Evolutionary conservation across 495 filamentous ascomycete genomes (phyloP).

Genomic region (Podospora tetraspora): DNA sequence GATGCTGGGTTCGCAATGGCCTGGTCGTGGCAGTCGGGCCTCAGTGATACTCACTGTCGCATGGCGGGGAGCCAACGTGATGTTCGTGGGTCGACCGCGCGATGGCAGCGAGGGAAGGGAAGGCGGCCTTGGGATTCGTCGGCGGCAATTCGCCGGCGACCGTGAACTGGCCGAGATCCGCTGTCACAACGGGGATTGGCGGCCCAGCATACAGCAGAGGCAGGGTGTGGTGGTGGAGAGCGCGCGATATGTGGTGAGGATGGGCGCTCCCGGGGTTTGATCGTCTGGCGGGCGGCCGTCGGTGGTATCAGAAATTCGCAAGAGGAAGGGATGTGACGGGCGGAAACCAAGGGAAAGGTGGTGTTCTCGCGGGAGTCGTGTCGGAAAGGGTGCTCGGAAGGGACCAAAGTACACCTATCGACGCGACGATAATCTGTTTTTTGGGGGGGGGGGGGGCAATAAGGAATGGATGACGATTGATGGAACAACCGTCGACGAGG

Average conservation of each 20-base stretch:
- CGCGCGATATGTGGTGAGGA: constrained; percentile 6
- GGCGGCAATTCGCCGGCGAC: constrained; percentile 5
- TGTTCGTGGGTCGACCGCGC: constrained; percentile 16
- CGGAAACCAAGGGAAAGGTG: background rate
- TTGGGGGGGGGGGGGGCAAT: background rate
- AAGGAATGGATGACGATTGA: constrained; percentile 21
- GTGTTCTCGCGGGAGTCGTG: constrained; percentile 1
- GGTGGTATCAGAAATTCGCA: constrained; percentile 23
- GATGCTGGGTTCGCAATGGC: constrained; percentile 12
- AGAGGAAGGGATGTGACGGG: constrained; percentile 23
- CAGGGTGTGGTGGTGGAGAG: constrained; percentile 2
- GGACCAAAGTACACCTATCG: background rate
- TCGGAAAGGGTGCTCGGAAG: background rate
- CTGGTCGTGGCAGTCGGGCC: constrained; percentile 19
- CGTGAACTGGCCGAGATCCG: constrained; percentile 6
- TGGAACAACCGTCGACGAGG: constrained; percentile 10
- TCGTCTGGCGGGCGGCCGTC: constrained; percentile 25
- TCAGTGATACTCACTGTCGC: constrained; percentile 17
- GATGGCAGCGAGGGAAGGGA: constrained; percentile 5
- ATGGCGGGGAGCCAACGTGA: constrained; percentile 20
- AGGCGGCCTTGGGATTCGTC: constrained; percentile 5
- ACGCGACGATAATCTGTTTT: constrained; percentile 11
- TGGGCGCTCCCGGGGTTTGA: constrained; percentile 27
- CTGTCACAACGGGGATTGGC: background rate
- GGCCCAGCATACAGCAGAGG: background rate